Percentiles rank a stretch among this genome's conserved stretches.
phyloP scores from a whole-genome alignment of 164 flowering plant genomes.

The Magnolia kwangsiensis region DNA sequence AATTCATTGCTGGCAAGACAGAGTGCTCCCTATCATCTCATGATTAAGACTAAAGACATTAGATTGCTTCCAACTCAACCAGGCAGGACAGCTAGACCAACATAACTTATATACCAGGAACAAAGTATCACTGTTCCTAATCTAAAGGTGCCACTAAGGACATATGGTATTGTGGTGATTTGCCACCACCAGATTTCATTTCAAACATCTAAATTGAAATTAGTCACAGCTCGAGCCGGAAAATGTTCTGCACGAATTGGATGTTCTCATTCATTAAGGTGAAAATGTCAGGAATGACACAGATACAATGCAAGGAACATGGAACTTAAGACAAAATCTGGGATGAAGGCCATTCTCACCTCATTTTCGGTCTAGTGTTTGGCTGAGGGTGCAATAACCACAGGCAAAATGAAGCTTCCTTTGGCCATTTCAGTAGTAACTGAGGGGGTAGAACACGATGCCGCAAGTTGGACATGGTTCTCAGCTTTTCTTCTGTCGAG shows the following conservation, averaged over 20 bases:
- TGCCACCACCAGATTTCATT: not conserved
- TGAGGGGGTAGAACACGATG: constrained; percentile 95
- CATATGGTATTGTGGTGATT: not conserved
- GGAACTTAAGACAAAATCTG: not conserved
- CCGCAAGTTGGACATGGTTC: constrained; percentile 83
- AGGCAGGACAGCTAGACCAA: not conserved
- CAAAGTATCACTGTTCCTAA: not conserved
- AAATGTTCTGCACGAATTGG: too few species aligned
- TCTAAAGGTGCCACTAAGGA: not conserved
- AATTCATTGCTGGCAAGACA: too few species aligned
- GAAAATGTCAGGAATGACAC: not conserved
- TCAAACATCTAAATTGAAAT: not conserved
- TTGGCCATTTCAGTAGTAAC: constrained; percentile 81
- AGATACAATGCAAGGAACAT: not conserved
- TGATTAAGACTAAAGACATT: not conserved
- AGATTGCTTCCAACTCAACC: not conserved
- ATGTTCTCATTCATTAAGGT: not conserved
- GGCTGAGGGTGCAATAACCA: constrained; percentile 95
- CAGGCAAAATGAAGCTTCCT: constrained; percentile 95
- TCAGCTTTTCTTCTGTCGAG: constrained; percentile 74
- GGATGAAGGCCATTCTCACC: constrained; percentile 32
- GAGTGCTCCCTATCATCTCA: not conserved
- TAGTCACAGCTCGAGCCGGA: too few species aligned
- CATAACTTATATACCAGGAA: not conserved
- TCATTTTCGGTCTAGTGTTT: constrained; percentile 67